Evolutionary conservation across 1,139 yeast species (phyloP).

Genomic region (Candida labiduridarum): DNA sequence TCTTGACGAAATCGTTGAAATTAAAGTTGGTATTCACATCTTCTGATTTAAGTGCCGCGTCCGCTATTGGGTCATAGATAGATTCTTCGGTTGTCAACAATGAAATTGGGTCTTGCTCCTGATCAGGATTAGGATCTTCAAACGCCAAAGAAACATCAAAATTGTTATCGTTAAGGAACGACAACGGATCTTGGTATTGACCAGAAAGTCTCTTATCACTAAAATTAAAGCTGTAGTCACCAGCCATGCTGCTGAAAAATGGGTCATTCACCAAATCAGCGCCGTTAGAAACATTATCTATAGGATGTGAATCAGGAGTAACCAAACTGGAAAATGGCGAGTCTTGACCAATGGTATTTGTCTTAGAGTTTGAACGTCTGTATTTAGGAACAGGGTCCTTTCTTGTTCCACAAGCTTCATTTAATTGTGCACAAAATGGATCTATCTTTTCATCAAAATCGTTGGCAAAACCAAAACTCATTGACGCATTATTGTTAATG

Average conservation of each 20-base stretch:
- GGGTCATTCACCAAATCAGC: constrained; percentile 30
- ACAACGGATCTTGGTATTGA: constrained; percentile 46
- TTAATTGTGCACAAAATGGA: constrained; percentile 74
- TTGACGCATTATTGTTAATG: constrained; percentile 16
- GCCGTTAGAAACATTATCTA: constrained; percentile 2
- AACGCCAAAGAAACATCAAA: constrained; percentile 57
- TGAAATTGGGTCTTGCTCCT: constrained; percentile 35
- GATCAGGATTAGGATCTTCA: constrained; percentile 20
- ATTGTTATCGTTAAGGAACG: constrained; percentile 48
- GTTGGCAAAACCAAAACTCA: constrained; percentile 20
- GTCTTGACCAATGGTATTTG: constrained; percentile 9
- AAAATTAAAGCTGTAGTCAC: constrained; percentile 21
- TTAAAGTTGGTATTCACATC: constrained; percentile 31
- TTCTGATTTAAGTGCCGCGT: not conserved
- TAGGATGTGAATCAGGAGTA: constrained; percentile 17
- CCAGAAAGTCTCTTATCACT: constrained; percentile 6
- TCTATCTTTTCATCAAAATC: constrained; percentile 47
- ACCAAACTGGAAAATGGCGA: constrained; percentile 24
- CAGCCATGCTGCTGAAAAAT: constrained; percentile 20
- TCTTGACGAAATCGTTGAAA: constrained; percentile 41
- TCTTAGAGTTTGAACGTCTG: constrained; percentile 21
- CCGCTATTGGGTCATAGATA: constrained; percentile 60
- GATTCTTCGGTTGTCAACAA: constrained; percentile 62
- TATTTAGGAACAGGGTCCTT: constrained; percentile 66
- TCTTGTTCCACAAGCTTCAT: constrained; percentile 84